Percentiles rank a stretch among this genome's conserved stretches.
Evolutionary conservation across 768 basidiomycete species (phyloP).

Genomic region (Clitopilus hobsonii): DNA sequence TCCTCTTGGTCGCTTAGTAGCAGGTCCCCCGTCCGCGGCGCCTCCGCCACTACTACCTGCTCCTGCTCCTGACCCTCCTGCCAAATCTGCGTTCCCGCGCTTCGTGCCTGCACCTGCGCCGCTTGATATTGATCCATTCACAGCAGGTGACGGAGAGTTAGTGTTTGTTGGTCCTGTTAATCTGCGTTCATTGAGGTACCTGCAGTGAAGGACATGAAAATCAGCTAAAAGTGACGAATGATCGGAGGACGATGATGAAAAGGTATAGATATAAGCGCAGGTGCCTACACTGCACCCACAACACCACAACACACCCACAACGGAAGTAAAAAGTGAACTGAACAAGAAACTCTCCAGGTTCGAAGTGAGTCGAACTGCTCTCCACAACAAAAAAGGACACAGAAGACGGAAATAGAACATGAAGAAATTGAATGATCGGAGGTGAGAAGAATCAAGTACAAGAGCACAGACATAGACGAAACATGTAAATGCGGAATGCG

Average conservation of each 20-base stretch:
- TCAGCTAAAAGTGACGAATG: neutral
- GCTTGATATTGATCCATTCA: slow-evolving; percentile 24
- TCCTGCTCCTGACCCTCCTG: neutral
- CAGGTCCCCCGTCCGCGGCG: slow-evolving; percentile 16
- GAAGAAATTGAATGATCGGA: neutral
- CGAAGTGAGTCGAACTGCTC: neutral
- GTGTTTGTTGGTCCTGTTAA: slow-evolving; percentile 33
- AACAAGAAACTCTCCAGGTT: too few species aligned
- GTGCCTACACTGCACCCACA: too few species aligned
- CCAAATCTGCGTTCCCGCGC: slow-evolving; percentile 11
- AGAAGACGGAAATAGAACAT: too few species aligned
- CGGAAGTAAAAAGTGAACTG: neutral
- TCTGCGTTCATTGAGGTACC: slow-evolving; percentile 61
- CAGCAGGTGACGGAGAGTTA: neutral
- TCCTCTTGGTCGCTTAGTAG: slow-evolving; percentile 54
- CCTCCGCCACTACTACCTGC: slow-evolving; percentile 6
- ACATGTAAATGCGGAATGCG: neutral
- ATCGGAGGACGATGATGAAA: too few species aligned
- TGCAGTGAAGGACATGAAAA: too few species aligned
- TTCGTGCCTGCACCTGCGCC: slow-evolving; percentile 18
- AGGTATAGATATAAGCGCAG: too few species aligned
- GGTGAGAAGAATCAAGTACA: neutral
- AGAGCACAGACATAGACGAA: neutral
- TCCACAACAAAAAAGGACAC: too few species aligned
- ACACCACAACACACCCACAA: too few species aligned